phyloP scores from a whole-genome alignment of 345 rosid species.

The Pistacia integerrima region DNA sequence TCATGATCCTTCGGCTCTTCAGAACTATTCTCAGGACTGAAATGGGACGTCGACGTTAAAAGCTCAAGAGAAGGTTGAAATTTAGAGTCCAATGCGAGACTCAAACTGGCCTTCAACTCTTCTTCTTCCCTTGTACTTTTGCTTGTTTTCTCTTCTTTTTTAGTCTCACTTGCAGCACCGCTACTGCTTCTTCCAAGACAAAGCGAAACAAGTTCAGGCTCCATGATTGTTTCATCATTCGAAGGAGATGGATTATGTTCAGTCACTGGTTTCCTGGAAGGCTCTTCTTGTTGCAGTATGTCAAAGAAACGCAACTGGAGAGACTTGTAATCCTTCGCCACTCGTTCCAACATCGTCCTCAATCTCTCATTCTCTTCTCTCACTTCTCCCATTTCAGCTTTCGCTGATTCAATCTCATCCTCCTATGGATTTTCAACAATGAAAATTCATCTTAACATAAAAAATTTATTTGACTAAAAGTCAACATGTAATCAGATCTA shows the following conservation, averaged over 20 bases:
- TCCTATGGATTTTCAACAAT: slow-evolving; percentile 23
- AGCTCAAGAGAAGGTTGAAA: slow-evolving; percentile 25
- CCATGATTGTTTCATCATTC: slow-evolving; percentile 30
- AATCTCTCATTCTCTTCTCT: slow-evolving; percentile 72
- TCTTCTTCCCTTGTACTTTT: slow-evolving; percentile 25
- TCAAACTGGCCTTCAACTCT: slow-evolving; percentile 50
- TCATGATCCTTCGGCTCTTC: slow-evolving; percentile 44
- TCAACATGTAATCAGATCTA: neutral
- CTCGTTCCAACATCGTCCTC: slow-evolving; percentile 52
- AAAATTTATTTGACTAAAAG: neutral
- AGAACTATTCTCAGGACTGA: slow-evolving; percentile 37
- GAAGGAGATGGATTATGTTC: slow-evolving; percentile 16
- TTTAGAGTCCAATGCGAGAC: slow-evolving; percentile 54
- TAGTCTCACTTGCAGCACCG: slow-evolving; percentile 23
- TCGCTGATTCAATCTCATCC: slow-evolving; percentile 59
- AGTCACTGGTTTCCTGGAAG: slow-evolving; percentile 26
- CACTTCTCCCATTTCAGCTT: slow-evolving; percentile 71
- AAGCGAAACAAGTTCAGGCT: slow-evolving; percentile 67
- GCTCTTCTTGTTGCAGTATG: slow-evolving; percentile 48
- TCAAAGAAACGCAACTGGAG: slow-evolving; percentile 65
- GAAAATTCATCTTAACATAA: neutral
- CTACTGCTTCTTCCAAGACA: slow-evolving; percentile 61
- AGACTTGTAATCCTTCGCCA: slow-evolving; percentile 66
- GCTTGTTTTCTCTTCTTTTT: slow-evolving; percentile 36
- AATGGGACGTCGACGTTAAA: slow-evolving; percentile 18